Conservation (phyloP, 208 protist genomes). For the Polymyxa betae region DNA sequence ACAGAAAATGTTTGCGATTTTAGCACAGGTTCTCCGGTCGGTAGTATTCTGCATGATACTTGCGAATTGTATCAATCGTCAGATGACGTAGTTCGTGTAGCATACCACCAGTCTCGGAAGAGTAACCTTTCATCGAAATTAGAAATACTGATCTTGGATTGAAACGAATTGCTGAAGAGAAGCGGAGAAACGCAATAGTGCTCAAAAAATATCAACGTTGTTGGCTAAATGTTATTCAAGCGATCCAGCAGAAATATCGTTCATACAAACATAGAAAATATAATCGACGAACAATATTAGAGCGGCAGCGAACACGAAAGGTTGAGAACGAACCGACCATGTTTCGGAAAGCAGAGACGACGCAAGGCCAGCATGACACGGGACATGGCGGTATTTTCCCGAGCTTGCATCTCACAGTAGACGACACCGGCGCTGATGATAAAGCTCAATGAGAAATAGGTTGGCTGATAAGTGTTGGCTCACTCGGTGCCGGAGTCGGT, state of each 20-base stretch:
- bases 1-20: background rate
- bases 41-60: slow-evolving; percentile 64
- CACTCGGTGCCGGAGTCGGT: slow-evolving; percentile 70
- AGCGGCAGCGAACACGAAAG: background rate
- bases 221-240: too few species aligned
- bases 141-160: background rate
- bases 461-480: background rate
- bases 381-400: slow-evolving; percentile 69
- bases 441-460: background rate
- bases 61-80: slow-evolving; percentile 58
- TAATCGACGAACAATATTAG: background rate
- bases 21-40: slow-evolving; percentile 60
- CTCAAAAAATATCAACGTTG: too few species aligned
- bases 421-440: slow-evolving; percentile 71
- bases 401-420: slow-evolving; percentile 78
- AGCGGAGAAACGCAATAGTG: background rate
- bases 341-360: slow-evolving; percentile 40
- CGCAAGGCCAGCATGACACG: slow-evolving; percentile 33
- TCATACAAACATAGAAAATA: too few species aligned
- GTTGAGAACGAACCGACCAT: background rate
- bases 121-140: slow-evolving; percentile 63
- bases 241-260: too few species aligned
- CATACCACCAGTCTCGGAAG: slow-evolving; percentile 72
- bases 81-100: slow-evolving; percentile 67
- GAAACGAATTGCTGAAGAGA: background rate